These are phyloP conservation scores for Cyclocybe cylindracea DNA, from an alignment of 768 basidiomycete species.

Conservation along the genomic window DNA sequence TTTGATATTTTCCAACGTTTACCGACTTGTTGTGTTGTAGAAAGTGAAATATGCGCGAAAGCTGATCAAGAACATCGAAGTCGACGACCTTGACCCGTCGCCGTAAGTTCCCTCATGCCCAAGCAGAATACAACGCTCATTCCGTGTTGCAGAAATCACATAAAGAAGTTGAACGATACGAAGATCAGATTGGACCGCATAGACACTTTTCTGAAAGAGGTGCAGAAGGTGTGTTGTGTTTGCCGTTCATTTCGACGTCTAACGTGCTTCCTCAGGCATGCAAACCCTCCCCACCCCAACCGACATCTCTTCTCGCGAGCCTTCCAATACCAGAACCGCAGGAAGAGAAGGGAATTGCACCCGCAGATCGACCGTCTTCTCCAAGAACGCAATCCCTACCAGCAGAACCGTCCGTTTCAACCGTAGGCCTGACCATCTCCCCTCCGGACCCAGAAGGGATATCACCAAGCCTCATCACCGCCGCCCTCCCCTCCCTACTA, in stretches of 20 bases:
- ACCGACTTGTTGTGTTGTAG: constrained; percentile 13
- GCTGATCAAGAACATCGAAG: constrained; percentile 59
- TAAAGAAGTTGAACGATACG: constrained; percentile 46
- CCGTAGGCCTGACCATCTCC: constrained; percentile 16
- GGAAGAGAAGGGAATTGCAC: constrained; percentile 12
- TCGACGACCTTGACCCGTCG: constrained; percentile 43
- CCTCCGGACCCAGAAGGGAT: constrained; percentile 22
- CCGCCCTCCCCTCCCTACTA: constrained; percentile 22
- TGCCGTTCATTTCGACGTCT: constrained; percentile 16
- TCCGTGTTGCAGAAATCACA: constrained; percentile 34
- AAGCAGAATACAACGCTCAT: neutral
- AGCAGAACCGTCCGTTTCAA: constrained; percentile 1
- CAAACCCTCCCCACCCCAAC: constrained; percentile 31
- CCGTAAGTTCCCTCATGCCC: constrained; percentile 32
- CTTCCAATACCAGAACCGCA: constrained; percentile 45
- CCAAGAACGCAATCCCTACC: neutral
- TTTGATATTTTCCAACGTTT: neutral
- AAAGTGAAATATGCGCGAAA: constrained; percentile 57
- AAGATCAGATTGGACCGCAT: constrained; percentile 54
- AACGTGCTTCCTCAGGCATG: constrained; percentile 38
- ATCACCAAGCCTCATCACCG: constrained; percentile 21
- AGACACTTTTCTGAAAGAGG: constrained; percentile 50
- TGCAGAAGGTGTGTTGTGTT: constrained; percentile 47
- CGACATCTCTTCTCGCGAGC: constrained; percentile 51
- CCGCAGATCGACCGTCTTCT: constrained; percentile 9